Conservation (phyloP, 495 filamentous ascomycete species). For the Cercophora newfieldiana region DNA sequence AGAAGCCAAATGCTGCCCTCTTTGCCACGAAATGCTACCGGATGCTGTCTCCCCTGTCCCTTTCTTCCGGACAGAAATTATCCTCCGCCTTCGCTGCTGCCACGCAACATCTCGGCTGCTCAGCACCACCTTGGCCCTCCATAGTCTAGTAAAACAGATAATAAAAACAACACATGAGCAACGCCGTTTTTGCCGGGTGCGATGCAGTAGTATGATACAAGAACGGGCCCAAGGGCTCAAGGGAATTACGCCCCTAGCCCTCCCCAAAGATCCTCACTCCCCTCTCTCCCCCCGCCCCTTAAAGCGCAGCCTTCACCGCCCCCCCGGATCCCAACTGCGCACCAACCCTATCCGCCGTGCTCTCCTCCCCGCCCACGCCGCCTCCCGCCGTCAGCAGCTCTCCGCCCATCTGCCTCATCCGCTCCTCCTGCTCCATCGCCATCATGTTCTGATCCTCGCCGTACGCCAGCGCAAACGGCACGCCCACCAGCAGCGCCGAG, state of each 20-base stretch:
- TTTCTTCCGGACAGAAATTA: not conserved
- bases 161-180: not conserved
- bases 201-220: constrained; percentile 8
- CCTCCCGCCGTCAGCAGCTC: constrained; percentile 46
- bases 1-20: not conserved
- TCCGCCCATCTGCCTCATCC: constrained; percentile 75
- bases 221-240: not conserved
- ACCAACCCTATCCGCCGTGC: constrained; percentile 38
- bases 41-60: not conserved
- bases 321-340: constrained; percentile 35
- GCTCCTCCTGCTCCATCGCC: constrained; percentile 96
- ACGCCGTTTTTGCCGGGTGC: not conserved
- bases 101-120: not conserved
- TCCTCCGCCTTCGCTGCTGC: not conserved
- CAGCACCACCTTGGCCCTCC: not conserved
- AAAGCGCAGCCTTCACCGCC: not conserved
- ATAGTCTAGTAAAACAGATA: constrained; percentile 4
- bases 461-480: constrained; percentile 89
- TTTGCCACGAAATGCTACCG: not conserved
- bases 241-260: not conserved
- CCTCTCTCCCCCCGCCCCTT: not conserved
- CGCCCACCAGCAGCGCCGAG: constrained; percentile 81
- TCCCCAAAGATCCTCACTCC: not conserved
- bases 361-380: constrained; percentile 21
- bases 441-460: constrained; percentile 92